Evolutionary conservation across 768 basidiomycete species (phyloP).

Genomic region (Calocybe gangraenosa): DNA sequence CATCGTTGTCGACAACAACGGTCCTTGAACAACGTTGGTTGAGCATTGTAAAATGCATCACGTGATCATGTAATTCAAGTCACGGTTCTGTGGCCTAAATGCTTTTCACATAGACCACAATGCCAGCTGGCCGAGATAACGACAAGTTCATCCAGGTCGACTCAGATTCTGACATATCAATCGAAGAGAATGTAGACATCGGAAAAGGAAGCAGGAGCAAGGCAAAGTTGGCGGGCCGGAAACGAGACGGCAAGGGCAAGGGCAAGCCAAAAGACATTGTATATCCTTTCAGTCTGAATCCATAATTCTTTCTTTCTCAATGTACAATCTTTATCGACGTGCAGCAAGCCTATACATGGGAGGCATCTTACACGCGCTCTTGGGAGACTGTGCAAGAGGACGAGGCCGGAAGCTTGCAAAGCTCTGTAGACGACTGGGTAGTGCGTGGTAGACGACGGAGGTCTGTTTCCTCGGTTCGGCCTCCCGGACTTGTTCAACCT

Average conservation of each 20-base stretch:
- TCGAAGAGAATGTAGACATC: slow-evolving; percentile 46
- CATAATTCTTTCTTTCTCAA: slow-evolving; percentile 4
- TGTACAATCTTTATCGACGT: slow-evolving; percentile 1
- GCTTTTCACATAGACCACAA: no score
- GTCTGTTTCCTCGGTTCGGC: slow-evolving; percentile 35
- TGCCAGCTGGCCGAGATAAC: slow-evolving; percentile 31
- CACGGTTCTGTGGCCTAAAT: no score
- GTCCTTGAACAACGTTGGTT: neutral
- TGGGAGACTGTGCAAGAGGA: slow-evolving; percentile 99
- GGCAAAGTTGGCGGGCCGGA: slow-evolving; percentile 33
- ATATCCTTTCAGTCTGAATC: slow-evolving; percentile 10
- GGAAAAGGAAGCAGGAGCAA: slow-evolving; percentile 38
- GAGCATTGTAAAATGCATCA: neutral
- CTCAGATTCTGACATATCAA: slow-evolving; percentile 70
- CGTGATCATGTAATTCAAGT: slow-evolving; percentile 7
- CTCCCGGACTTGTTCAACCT: slow-evolving; percentile 1
- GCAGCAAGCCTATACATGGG: slow-evolving; percentile 91
- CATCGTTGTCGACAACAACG: neutral
- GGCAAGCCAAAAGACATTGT: slow-evolving; percentile 51
- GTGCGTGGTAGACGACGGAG: slow-evolving; percentile 81
- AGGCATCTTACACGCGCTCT: slow-evolving; percentile 87
- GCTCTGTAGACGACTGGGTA: slow-evolving; percentile 85
- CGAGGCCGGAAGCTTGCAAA: slow-evolving; percentile 85
- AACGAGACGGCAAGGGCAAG: slow-evolving; percentile 32
- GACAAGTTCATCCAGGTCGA: slow-evolving; percentile 50